These are phyloP conservation scores for Kodamaea sp. DNA, from an alignment of 1,139 yeast genomes.

Conservation along the genomic window DNA sequence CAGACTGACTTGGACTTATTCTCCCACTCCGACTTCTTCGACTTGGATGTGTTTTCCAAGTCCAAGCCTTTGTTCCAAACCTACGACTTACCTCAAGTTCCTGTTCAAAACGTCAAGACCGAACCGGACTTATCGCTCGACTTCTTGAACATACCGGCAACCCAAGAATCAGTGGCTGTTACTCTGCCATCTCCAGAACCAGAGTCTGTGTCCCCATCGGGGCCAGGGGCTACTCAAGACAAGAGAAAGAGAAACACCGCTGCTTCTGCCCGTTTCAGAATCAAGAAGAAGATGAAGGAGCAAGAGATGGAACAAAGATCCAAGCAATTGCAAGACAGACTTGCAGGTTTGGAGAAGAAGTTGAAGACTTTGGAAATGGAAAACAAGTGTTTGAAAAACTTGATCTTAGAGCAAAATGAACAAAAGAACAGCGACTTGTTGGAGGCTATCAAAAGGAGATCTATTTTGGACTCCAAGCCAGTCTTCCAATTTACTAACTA, in stretches of 20 bases:
- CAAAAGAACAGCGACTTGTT: slow-evolving; percentile 41
- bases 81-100: slow-evolving; percentile 8
- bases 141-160: slow-evolving; percentile 10
- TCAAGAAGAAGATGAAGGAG: slow-evolving; percentile 80
- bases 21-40: slow-evolving; percentile 48
- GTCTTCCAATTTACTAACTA: slow-evolving; percentile 34
- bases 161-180: slow-evolving; percentile 1
- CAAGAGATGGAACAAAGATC: slow-evolving; percentile 68
- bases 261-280: slow-evolving; percentile 78
- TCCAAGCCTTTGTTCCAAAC: slow-evolving; percentile 19
- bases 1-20: slow-evolving; percentile 45
- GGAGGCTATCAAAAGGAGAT: slow-evolving; percentile 44
- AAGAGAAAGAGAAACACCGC: slow-evolving; percentile 78
- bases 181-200: slow-evolving; percentile 1
- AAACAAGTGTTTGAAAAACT: slow-evolving; percentile 62
- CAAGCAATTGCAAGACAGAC: slow-evolving; percentile 43
- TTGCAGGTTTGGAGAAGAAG: slow-evolving; percentile 41
- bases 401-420: slow-evolving; percentile 50
- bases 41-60: slow-evolving; percentile 44
- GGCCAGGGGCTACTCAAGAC: slow-evolving; percentile 28
- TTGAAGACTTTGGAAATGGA: slow-evolving; percentile 69
- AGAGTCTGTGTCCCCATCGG: slow-evolving; percentile 5
- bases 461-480: slow-evolving; percentile 34
- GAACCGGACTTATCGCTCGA: slow-evolving; percentile 12
- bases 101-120: slow-evolving; percentile 10